Conservation (phyloP, 2,329 filamentous ascomycete species). For the Cyphellophora europaea region DNA sequence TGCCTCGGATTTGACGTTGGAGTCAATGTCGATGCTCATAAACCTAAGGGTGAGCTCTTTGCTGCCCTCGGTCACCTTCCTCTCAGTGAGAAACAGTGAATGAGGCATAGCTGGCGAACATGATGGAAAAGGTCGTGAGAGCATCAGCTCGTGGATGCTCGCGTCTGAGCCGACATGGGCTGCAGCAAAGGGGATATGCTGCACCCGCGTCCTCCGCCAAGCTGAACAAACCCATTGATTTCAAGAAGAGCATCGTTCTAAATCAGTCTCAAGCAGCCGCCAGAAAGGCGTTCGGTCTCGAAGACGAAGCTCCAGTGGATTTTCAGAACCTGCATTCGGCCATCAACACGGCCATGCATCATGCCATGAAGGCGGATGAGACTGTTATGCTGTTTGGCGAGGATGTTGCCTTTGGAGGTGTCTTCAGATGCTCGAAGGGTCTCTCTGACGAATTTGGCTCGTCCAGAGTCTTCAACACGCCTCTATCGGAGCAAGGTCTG, state of each 20-base stretch:
- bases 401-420: constrained; percentile 92
- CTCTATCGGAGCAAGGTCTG: constrained; percentile 87
- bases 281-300: constrained; percentile 62
- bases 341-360: constrained; percentile 80
- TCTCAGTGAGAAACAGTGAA: too few relatives aligned
- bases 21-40: too few relatives aligned
- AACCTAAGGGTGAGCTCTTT: too few relatives aligned
- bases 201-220: constrained; percentile 38
- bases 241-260: constrained; percentile 69
- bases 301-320: constrained; percentile 63
- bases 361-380: constrained; percentile 73
- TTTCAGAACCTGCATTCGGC: constrained; percentile 91
- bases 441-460: constrained; percentile 78
- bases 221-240: constrained; percentile 83
- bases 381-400: constrained; percentile 88
- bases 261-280: constrained; percentile 68
- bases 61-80: too few relatives aligned
- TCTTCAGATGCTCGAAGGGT: constrained; percentile 90
- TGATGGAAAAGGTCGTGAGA: too few relatives aligned
- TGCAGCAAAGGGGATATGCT: constrained; percentile 7
- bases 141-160: too few relatives aligned
- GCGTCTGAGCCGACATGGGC: too few relatives aligned
- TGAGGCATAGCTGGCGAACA: too few relatives aligned
- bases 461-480: constrained; percentile 92
- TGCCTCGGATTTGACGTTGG: too few relatives aligned